Conservation (phyloP, 257 asterid species). For the Lavandula angustifolia region DNA sequence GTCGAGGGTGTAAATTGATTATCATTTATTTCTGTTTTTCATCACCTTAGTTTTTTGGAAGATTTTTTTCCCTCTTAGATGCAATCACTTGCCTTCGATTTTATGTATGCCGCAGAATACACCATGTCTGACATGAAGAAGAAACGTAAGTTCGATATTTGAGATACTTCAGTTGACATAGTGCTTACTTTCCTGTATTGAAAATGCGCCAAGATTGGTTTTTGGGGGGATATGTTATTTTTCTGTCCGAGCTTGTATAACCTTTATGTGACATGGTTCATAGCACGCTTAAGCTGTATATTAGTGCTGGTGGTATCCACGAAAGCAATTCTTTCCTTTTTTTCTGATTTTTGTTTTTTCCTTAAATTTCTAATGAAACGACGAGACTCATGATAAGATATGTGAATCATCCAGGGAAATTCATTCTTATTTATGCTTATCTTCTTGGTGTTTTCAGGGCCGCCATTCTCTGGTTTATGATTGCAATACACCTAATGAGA, state of each 20-base stretch:
- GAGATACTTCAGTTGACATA: constrained; percentile 4
- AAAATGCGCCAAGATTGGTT: background rate
- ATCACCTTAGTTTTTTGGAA: background rate
- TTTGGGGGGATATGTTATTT: background rate
- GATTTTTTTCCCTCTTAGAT: background rate
- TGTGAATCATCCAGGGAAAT: background rate
- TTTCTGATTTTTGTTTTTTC: background rate
- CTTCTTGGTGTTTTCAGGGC: constrained; percentile 55
- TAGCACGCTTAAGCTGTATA: background rate
- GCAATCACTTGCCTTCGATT: constrained; percentile 11
- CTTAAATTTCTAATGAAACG: background rate
- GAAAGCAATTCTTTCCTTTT: background rate
- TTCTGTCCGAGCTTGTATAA: background rate
- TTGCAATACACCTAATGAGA: constrained; percentile 64
- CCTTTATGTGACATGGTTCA: background rate
- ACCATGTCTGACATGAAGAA: constrained; percentile 8
- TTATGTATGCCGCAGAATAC: constrained; percentile 9
- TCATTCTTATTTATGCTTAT: constrained; percentile 18
- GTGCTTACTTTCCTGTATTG: background rate
- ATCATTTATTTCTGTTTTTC: constrained; percentile 4
- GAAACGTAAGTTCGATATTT: constrained; percentile 6
- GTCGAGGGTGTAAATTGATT: constrained; percentile 9
- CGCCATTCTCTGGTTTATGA: constrained; percentile 90
- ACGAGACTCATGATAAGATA: constrained; percentile 18
- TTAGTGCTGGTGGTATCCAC: background rate